phyloP scores from a whole-genome alignment of 768 basidiomycete species.

The Pleurotus tuoliensis region DNA sequence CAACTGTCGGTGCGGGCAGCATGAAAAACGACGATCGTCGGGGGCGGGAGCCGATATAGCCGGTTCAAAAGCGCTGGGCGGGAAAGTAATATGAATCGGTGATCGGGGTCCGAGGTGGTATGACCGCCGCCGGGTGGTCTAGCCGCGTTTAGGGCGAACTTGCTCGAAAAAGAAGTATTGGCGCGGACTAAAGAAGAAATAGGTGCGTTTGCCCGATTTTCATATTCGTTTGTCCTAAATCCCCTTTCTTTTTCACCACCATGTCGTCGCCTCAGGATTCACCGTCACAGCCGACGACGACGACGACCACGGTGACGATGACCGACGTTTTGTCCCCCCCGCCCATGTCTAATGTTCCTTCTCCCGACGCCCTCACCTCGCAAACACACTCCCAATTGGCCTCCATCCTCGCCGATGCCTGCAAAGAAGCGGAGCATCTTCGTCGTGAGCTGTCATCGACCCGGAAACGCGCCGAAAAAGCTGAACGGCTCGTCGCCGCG shows the following conservation, averaged over 20 bases:
- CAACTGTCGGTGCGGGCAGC: too few species aligned
- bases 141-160: neutral
- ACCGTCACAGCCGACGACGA: constrained; percentile 8
- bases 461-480: constrained; percentile 47
- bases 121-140: constrained; percentile 1
- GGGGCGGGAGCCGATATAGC: neutral
- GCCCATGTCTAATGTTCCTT: neutral
- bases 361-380: constrained; percentile 11
- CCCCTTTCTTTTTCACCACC: constrained; percentile 5
- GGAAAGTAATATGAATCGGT: neutral
- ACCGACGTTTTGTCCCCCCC: constrained; percentile 5
- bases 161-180: neutral
- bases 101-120: neutral
- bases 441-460: constrained; percentile 40
- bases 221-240: neutral
- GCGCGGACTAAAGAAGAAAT: neutral
- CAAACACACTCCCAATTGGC: constrained; percentile 53
- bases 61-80: neutral
- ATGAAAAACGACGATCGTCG: neutral
- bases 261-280: constrained; percentile 5
- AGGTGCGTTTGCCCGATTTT: neutral
- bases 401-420: constrained; percentile 48
- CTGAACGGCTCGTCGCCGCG: constrained; percentile 18
- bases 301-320: neutral
- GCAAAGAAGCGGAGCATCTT: constrained; percentile 49